Conservation (phyloP, 2,329 filamentous ascomycete genomes). For the Fusarium robinianum region DNA sequence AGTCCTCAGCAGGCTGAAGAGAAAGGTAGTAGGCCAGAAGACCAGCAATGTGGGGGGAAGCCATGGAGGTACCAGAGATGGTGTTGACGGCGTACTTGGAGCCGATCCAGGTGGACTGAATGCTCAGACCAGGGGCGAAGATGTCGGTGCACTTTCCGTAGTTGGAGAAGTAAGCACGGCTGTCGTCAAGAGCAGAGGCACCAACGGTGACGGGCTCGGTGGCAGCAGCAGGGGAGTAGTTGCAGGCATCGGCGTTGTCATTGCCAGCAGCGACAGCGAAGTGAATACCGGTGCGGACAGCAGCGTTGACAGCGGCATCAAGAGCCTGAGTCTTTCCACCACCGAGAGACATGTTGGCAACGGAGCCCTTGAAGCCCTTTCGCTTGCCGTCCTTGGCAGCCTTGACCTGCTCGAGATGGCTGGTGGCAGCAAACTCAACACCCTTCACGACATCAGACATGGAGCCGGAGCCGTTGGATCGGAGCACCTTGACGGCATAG, state of each 20-base stretch:
- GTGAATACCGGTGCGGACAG: constrained; percentile 89
- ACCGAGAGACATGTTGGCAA: constrained; percentile 99
- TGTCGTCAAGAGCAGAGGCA: constrained; percentile 89
- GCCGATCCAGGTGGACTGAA: constrained; percentile 97
- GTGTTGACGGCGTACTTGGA: constrained; percentile 96
- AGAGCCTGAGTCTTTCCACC: constrained; percentile 95
- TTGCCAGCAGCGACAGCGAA: constrained; percentile 98
- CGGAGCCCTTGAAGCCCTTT: constrained; percentile 98
- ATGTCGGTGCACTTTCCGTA: constrained; percentile 99
- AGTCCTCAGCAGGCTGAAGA: constrained; percentile 87
- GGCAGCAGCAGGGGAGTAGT: constrained; percentile 96
- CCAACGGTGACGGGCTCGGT: constrained; percentile 93
- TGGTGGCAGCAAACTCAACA: constrained; percentile 88
- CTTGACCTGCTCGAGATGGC: constrained; percentile 76
- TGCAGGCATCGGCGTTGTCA: constrained; percentile 98
- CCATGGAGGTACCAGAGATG: constrained; percentile 99
- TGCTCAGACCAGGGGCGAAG: constrained; percentile 96
- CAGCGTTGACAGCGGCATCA: constrained; percentile 91
- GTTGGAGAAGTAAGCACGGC: constrained; percentile 99
- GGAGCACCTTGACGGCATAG: constrained; percentile 97
- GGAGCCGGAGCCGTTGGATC: constrained; percentile 94
- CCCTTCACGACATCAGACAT: constrained; percentile 99
- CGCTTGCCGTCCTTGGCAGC: constrained; percentile 83
- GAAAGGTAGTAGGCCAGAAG: constrained; percentile 98
- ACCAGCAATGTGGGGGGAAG: constrained; percentile 94